Conservation (phyloP, 202 grass and related monocot genomes). For the Cymbopogon flexuosus region DNA sequence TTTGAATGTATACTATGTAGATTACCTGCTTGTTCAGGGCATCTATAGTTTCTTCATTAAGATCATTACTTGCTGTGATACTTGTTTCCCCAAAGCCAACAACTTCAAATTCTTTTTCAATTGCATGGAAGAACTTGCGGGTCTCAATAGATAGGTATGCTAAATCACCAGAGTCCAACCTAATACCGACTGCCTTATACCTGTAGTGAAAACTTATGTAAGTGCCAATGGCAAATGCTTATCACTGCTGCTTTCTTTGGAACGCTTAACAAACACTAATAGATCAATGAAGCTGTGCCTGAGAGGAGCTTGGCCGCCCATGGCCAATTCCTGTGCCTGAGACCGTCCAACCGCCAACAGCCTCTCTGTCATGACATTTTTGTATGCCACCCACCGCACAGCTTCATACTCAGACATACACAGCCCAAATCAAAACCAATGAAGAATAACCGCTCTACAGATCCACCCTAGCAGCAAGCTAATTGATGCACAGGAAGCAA, state of each 20-base stretch:
- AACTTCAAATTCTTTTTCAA: constrained; percentile 77
- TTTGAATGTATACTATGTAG: not conserved
- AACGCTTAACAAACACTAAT: no score
- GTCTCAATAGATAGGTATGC: constrained; percentile 69
- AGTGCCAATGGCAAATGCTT: no score
- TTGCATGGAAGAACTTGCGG: constrained; percentile 64
- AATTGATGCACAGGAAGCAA: not conserved
- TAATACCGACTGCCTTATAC: constrained; percentile 85
- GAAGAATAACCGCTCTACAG: not conserved
- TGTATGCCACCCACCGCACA: not conserved
- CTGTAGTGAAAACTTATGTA: not conserved
- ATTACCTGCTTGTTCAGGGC: constrained; percentile 96
- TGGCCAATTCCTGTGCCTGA: not conserved
- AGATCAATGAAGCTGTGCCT: not conserved
- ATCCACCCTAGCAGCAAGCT: not conserved
- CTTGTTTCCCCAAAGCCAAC: constrained; percentile 61
- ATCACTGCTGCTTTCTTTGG: no score
- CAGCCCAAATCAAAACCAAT: not conserved
- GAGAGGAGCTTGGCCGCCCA: not conserved
- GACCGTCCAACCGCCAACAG: not conserved
- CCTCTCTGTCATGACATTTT: not conserved
- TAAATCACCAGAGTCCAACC: constrained; percentile 93
- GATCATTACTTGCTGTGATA: constrained; percentile 92
- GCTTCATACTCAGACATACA: not conserved
- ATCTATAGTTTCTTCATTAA: constrained; percentile 99